Percentiles rank a stretch among this genome's conserved stretches.
Conservation (phyloP, 176 grass and related monocot genomes). For the Juncus effusus region DNA sequence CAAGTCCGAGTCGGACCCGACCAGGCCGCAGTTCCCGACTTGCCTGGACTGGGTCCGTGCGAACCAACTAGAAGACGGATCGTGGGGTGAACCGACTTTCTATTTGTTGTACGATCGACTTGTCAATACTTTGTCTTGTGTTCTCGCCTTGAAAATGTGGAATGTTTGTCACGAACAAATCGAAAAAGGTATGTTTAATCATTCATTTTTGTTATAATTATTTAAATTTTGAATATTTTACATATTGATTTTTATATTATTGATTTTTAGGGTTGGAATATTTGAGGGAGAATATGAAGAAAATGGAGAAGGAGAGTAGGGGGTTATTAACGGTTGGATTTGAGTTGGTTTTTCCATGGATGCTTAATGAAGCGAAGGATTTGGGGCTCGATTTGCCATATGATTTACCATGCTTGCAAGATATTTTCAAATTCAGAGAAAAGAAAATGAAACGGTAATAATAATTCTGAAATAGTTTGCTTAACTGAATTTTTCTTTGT, state of each 20-base stretch:
- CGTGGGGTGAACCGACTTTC: conserved; percentile 27
- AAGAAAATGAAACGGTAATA: conserved; percentile 32
- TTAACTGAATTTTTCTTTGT: too few species aligned
- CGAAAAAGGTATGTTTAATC: conserved; percentile 19
- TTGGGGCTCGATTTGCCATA: conserved; percentile 28
- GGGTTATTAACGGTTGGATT: conserved; percentile 26
- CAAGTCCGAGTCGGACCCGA: conserved; percentile 15
- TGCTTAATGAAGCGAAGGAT: conserved; percentile 28
- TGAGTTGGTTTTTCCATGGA: conserved; percentile 22
- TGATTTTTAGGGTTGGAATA: conserved; percentile 16
- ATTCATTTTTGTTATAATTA: too few species aligned
- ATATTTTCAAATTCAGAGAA: conserved; percentile 28
- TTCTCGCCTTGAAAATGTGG: conserved; percentile 30
- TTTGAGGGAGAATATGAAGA: conserved; percentile 17
- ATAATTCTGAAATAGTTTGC: too few species aligned
- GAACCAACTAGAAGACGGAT: conserved; percentile 33
- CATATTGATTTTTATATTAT: not conserved
- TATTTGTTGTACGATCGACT: conserved; percentile 32
- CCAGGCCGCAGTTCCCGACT: conserved; percentile 29
- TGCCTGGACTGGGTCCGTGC: conserved; percentile 27
- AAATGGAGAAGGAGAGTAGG: conserved; percentile 20
- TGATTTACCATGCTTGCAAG: conserved; percentile 9
- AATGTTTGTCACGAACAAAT: conserved; percentile 23
- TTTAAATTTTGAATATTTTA: too few species aligned
- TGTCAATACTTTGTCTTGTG: conserved; percentile 31